Base-by-base conservation (phyloP, 2,329 filamentous ascomycete genomes). In the Ophiocordyceps australis region DNA sequence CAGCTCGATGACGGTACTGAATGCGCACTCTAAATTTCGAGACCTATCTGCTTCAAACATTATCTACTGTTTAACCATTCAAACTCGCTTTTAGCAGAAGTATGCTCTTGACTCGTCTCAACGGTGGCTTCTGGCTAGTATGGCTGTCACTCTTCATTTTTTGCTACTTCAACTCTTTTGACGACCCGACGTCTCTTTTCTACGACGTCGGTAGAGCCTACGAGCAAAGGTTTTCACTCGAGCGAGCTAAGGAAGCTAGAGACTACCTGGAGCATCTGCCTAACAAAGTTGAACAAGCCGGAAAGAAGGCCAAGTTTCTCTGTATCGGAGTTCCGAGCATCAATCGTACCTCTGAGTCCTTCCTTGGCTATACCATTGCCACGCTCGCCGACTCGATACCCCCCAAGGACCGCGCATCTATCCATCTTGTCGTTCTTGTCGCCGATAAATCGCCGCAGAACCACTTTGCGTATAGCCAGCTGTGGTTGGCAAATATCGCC, bases 281-380 rank as follows among this genome's bases (percentile, higher is more conserved):
- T 12, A 23, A 21, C 12, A 15, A 27, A 21, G 12, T 22, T 9
- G 14, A 26, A 10, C 25, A 22, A 15, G 14, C 20, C 11, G 25
- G 17, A 20, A 14, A 20, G 17, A 13, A 27, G 8, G 4, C 17
- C 22, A 27, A 13, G 24, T 26, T 38, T 11, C 26, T 49, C 5
- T 50, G 46, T 28, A 34, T 50, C 23, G 47, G 46, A 19, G 46
- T 50, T n/a, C 46, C 46, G 9, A 47, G 40, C 32, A 34, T 50
- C 19, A 47, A 45, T 31, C 43, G 46, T 12, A 43, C 39, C 9
- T 32, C 34, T 15, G 35, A 41, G 7, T 40, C 38, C 3, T 47
- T 46, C 20, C 34, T 50, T 5, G 31, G 35, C 3, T 36, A 39
- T 21, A 39, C 46, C 7, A 30, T 50, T 13, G 44, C 38, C 5